These are phyloP conservation scores for Plectosphaerella plurivora DNA, from an alignment of 2,329 filamentous ascomycete genomes.

Conservation along the genomic window DNA sequence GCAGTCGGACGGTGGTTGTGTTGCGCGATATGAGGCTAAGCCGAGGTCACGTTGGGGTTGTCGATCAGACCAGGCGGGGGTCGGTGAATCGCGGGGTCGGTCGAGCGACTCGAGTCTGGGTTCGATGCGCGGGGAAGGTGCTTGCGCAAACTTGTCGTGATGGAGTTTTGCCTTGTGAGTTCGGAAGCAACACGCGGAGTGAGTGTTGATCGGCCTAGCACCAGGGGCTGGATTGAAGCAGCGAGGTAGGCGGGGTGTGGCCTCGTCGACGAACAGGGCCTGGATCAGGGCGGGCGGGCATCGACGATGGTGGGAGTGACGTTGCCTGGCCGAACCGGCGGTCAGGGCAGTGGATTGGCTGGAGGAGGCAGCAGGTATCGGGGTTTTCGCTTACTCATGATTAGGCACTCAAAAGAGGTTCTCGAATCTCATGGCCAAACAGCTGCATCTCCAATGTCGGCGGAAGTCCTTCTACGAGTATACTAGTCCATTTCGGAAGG, in stretches of 20 bases:
- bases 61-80: too few relatives aligned
- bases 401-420: not conserved
- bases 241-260: constrained; percentile 1
- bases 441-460: too few relatives aligned
- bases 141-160: too few relatives aligned
- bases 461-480: too few relatives aligned
- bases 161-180: too few relatives aligned
- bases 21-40: not conserved
- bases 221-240: not conserved
- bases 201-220: not conserved
- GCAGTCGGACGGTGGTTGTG: too few relatives aligned
- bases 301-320: constrained; percentile 3
- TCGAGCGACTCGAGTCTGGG: constrained; percentile 1
- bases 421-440: too few relatives aligned
- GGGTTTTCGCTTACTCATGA: not conserved
- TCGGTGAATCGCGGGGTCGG: too few relatives aligned
- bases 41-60: not conserved
- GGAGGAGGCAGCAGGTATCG: not conserved
- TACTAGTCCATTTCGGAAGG: too few relatives aligned
- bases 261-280: not conserved
- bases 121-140: too few relatives aligned
- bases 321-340: constrained; percentile 2
- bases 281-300: constrained; percentile 2
- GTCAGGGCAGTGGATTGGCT: not conserved
- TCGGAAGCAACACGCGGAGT: not conserved